A percentile compares a stretch with the other conserved stretches of the same genome.
These are phyloP conservation scores for Penicillium nucicola DNA, from an alignment of 495 filamentous ascomycete species.

Conservation along the genomic window DNA sequence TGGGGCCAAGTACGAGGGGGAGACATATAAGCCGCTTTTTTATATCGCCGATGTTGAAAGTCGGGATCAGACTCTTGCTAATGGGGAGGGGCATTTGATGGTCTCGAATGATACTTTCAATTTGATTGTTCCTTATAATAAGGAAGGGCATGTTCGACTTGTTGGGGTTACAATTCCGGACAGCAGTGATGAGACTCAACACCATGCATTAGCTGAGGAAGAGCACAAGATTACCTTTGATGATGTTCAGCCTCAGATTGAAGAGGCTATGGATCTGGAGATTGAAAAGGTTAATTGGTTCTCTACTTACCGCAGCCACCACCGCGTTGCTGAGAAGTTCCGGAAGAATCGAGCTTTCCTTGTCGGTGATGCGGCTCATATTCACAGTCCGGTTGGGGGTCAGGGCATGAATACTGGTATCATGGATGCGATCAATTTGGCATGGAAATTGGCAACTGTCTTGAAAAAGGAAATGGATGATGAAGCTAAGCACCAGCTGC, in stretches of 20 bases:
- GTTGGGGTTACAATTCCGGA: constrained; percentile 15
- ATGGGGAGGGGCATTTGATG: constrained; percentile 33
- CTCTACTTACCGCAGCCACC: constrained; percentile 32
- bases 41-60: constrained; percentile 36
- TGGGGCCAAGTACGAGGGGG: constrained; percentile 29
- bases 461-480: constrained; percentile 31
- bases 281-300: constrained; percentile 37
- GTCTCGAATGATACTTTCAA: constrained; percentile 27
- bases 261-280: constrained; percentile 13
- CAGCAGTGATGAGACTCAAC: background rate
- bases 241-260: constrained; percentile 22
- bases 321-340: constrained; percentile 30
- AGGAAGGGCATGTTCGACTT: constrained; percentile 20
- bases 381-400: constrained; percentile 53
- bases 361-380: constrained; percentile 51
- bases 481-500: constrained; percentile 33
- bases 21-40: constrained; percentile 29
- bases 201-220: background rate
- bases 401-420: constrained; percentile 64
- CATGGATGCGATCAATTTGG: constrained; percentile 56
- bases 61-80: constrained; percentile 22
- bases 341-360: constrained; percentile 30
- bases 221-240: constrained; percentile 25
- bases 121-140: constrained; percentile 25
- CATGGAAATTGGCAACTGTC: constrained; percentile 52